phyloP scores from a whole-genome alignment of 106 monocot species.

The Hemerocallis citrina region DNA sequence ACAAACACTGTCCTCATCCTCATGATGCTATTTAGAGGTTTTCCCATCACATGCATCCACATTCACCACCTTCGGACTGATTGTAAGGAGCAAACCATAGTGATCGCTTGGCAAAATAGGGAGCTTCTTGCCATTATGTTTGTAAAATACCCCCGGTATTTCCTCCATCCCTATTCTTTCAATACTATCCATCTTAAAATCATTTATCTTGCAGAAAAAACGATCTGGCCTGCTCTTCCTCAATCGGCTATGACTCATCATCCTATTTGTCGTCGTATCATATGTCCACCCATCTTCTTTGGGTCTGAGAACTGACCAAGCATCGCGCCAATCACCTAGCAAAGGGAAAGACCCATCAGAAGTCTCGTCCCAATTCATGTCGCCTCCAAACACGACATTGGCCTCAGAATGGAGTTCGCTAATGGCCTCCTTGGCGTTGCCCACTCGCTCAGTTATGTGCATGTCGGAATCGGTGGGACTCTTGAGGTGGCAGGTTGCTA shows the following conservation, averaged over 20 bases:
- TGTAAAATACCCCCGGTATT: slow-evolving; percentile 25
- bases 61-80: slow-evolving; percentile 7
- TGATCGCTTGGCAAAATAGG: slow-evolving; percentile 50
- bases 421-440: slow-evolving; percentile 17
- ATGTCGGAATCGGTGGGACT: neutral
- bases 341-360: neutral
- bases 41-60: no score
- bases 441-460: neutral
- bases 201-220: slow-evolving; percentile 38
- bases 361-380: slow-evolving; percentile 15
- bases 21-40: no score
- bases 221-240: slow-evolving; percentile 50
- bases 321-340: neutral
- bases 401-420: neutral
- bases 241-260: slow-evolving; percentile 4
- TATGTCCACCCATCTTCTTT: neutral
- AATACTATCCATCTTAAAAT: slow-evolving; percentile 27
- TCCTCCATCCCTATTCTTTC: slow-evolving; percentile 50
- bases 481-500: slow-evolving; percentile 29
- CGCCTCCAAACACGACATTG: slow-evolving; percentile 33
- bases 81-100: slow-evolving; percentile 35
- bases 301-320: neutral
- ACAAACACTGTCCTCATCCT: no score
- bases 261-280: slow-evolving; percentile 28
- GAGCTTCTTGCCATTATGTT: slow-evolving; percentile 16